Evolutionary conservation across 371 early-diverging fungal genomes (phyloP), one percentile per base, ranked within the genome.

Genomic region (Chytridiales sp.): DNA sequence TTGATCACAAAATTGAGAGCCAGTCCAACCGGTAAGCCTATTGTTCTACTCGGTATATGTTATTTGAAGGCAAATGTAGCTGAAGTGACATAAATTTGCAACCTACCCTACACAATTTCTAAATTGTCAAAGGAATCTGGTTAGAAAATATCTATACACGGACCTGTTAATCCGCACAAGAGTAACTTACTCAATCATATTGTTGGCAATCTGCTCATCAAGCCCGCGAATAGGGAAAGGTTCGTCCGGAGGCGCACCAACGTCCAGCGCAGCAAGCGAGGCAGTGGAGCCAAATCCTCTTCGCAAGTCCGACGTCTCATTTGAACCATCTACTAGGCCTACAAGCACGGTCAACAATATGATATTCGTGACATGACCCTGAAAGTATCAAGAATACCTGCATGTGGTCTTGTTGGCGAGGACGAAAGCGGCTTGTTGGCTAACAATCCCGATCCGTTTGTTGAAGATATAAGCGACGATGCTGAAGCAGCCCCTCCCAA

Each of bases 1-100:
- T 87, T 81, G 72, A 87, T 85, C 24, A 73, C 70, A 47, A 86
- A 83, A 69, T 86, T 84, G 41, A 86, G 71, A 0, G 80, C 87
- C 13, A 87, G 72, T 6, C 87, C 87, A 41, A 87, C 63, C 1
- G 87, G 87, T 6, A 87, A 58, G 31, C 85, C 87, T 58, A 85
- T 50, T 8, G 82, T 85, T 31, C 85, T 83, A 48, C 13, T 21
- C 39, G n/a, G 11, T 38, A 38, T 9, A 11, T 38, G 9, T 44
- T 44, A 21, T 19, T 9, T 21, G 24, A 44, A 44, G 19, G 27
- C 11, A 48, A 48, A 11, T 17, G 19, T 29, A 8, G 8, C 1
- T 11, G 3, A 38, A 39, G 22, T 5, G 29, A 21, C 51, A 11
- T n/a, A 36, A 50, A 15, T 46, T 5, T n/a, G 26, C 17, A 42